Percentiles rank a stretch among this genome's conserved stretches.
These are phyloP conservation scores for Xylaria sp. DNA, from an alignment of 2,329 filamentous ascomycete genomes.

Conservation along the genomic window DNA sequence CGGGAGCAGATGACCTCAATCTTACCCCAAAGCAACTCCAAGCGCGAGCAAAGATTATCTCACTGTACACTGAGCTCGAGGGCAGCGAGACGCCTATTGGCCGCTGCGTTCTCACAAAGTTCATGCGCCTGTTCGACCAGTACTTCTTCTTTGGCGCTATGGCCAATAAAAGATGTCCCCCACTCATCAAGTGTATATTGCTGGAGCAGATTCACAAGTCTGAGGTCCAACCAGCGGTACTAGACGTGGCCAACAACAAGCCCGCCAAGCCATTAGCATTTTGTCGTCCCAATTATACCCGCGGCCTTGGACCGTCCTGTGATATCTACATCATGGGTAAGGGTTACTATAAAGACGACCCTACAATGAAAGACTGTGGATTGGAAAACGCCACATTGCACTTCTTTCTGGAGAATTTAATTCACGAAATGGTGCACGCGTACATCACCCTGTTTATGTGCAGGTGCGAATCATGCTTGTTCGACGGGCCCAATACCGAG, in stretches of 20 bases:
- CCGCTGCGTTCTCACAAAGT: not conserved
- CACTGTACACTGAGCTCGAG: not conserved
- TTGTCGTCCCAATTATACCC: not conserved
- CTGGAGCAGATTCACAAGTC: not conserved
- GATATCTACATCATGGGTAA: constrained; percentile 12
- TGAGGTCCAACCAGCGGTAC: no score
- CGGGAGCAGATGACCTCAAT: not conserved
- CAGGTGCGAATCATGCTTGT: not conserved
- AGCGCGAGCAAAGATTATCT: not conserved
- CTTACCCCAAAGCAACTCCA: constrained; percentile 13
- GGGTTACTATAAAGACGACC: not conserved
- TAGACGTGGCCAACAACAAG: no score
- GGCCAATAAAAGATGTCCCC: not conserved
- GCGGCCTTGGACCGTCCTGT: not conserved
- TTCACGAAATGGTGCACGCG: constrained; percentile 34
- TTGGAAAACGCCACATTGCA: not conserved
- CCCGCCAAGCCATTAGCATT: not conserved
- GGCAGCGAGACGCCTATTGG: not conserved
- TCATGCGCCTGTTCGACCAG: constrained; percentile 18
- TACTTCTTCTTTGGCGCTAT: constrained; percentile 30
- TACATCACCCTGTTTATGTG: constrained; percentile 16
- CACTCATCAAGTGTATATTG: not conserved
- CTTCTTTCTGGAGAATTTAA: constrained; percentile 6
- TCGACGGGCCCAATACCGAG: not conserved
- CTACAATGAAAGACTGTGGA: no score